Evolutionary conservation across 345 rosid species (phyloP), one percentile per base, ranked within the genome.

Genomic region (Heritiera littoralis): DNA sequence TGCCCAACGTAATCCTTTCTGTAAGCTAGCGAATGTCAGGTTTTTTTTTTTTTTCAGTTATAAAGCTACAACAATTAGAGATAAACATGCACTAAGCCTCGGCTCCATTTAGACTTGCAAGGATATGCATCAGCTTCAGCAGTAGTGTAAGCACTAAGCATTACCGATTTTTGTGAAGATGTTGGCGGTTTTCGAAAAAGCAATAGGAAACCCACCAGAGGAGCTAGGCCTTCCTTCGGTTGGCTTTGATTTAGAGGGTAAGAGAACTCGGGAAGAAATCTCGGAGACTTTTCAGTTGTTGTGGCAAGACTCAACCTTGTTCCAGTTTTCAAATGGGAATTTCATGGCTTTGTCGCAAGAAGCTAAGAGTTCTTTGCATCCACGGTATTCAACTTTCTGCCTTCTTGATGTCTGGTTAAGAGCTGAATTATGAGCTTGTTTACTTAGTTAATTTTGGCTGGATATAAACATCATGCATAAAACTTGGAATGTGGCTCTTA

Each of bases 111-210:
- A 23, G 28, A 23, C 28, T 23, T 23, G 28, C 28, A 23, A 23
- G 28, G 28, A 23, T 23, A 23, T 0, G 28, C 28, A 23, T 23
- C 28, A 23, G 28, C 28, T 23, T 23, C 28, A 23, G 28, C 28
- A 23, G 28, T 23, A 23, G 28, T 23, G 28, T 23, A 23, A 23
- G 28, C 28, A 23, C 28, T 23, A 23, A 23, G 28, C 28, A 23
- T 23, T 23, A 23, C 28, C 28, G 28, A 23, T 43, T 82, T 76
- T 71, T 6, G 48, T 78, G 56, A 81, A 72, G 30, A 84, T 84
- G 86, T 70, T 84, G 75, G 80, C 86, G 1, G 82, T 84, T 75
- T 84, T 84, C 2, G 86, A 84, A 67, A 78, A 84, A 69, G 78
- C 78, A 41, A 64, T 75, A 4, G 86, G 82, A 38, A 81, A 84